Evolutionary conservation across 176 grass and related monocot genomes (phyloP).

Genomic region (Oryza australiensis): DNA sequence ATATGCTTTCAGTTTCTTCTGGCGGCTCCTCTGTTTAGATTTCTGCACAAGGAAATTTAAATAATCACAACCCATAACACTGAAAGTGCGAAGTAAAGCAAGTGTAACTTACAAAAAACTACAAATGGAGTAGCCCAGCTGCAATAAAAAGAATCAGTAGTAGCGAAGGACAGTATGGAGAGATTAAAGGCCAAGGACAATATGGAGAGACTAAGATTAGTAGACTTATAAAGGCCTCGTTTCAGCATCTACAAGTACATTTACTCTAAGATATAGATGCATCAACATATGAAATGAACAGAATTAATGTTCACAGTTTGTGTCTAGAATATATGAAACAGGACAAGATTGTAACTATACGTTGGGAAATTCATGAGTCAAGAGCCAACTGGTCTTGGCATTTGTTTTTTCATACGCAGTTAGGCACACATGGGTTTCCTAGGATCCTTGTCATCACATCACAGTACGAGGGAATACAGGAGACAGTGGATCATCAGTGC

Average conservation of each 20-base stretch:
- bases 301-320: background rate
- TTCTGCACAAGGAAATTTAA: conserved; percentile 42
- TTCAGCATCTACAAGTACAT: background rate
- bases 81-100: background rate
- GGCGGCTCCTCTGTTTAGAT: conserved; percentile 50
- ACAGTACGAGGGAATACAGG: background rate
- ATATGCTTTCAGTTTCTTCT: conserved; percentile 86
- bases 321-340: background rate
- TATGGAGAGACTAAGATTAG: background rate
- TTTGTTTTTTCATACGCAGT: background rate
- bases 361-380: background rate
- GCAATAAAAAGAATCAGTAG: too few relatives aligned
- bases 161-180: too few relatives aligned
- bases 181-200: too few relatives aligned
- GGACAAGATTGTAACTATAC: background rate
- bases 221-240: background rate
- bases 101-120: background rate
- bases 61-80: background rate
- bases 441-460: background rate
- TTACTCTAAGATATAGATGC: background rate
- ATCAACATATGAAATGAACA: background rate
- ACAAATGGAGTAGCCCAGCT: too few relatives aligned
- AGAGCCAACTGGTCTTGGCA: background rate
- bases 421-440: background rate
- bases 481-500: background rate